A percentile compares a stretch with the other conserved stretches of the same genome.
phyloP scores from a whole-genome alignment of 345 rosid species.

The Aegle marmelos region DNA sequence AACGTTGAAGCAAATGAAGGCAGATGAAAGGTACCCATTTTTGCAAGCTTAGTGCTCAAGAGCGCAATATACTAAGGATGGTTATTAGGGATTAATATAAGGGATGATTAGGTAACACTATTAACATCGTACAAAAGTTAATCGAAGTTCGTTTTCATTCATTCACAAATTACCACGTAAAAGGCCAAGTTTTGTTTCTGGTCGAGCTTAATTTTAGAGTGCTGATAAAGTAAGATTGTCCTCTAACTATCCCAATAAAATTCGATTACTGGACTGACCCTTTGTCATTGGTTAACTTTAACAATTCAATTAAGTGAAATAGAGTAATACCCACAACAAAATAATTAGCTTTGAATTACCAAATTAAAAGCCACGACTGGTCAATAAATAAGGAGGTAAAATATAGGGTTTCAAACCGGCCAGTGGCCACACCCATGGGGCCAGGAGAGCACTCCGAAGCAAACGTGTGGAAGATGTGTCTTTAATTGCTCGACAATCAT shows the following conservation, averaged over 20 bases:
- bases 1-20: slow-evolving; percentile 9
- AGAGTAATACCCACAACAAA: background rate
- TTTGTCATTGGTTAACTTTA: background rate
- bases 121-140: background rate
- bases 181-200: slow-evolving; percentile 19
- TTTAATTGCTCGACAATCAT: background rate
- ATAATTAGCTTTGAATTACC: background rate
- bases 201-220: slow-evolving; percentile 65
- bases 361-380: background rate
- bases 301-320: background rate
- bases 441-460: background rate
- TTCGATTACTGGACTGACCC: slow-evolving; percentile 19
- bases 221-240: slow-evolving; percentile 44
- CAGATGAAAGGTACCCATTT: slow-evolving; percentile 22
- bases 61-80: background rate
- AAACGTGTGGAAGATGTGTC: background rate
- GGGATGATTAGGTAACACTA: slow-evolving; percentile 30
- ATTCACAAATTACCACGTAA: background rate
- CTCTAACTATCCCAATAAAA: background rate
- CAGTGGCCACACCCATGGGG: too few species aligned
- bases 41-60: background rate
- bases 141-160: background rate
- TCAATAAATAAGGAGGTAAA: background rate
- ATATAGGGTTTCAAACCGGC: background rate
- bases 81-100: slow-evolving; percentile 14